Percentiles rank a stretch among this genome's conserved stretches.
Conservation (phyloP, 805 yeast genomes). For the Kregervanrija fluxuum region DNA sequence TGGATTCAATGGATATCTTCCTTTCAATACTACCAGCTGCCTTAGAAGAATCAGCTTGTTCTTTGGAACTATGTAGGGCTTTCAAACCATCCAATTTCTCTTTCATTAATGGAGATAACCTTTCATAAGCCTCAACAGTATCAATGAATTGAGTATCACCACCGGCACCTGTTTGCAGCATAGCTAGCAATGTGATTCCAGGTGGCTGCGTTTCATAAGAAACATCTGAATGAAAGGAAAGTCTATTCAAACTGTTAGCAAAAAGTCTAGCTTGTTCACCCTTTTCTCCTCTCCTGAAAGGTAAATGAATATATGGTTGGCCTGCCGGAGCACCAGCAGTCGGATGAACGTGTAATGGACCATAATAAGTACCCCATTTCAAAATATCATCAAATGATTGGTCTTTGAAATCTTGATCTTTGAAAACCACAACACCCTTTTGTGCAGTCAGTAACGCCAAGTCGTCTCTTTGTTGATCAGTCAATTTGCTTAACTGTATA, state of each 20-base stretch:
- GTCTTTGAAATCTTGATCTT: slow-evolving; percentile 61
- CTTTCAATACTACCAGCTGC: slow-evolving; percentile 56
- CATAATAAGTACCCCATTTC: slow-evolving; percentile 57
- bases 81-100: slow-evolving; percentile 52
- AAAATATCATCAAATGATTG: slow-evolving; percentile 40
- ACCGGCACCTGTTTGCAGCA: slow-evolving; percentile 49
- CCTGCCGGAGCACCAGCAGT: slow-evolving; percentile 63
- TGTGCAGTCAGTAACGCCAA: slow-evolving; percentile 64
- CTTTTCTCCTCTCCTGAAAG: slow-evolving; percentile 42
- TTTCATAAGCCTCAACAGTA: slow-evolving; percentile 58
- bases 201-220: slow-evolving; percentile 72
- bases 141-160: slow-evolving; percentile 76
- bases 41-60: slow-evolving; percentile 57
- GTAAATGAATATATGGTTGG: slow-evolving; percentile 55
- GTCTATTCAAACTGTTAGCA: slow-evolving; percentile 30
- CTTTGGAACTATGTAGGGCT: slow-evolving; percentile 63
- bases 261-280: slow-evolving; percentile 32
- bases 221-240: slow-evolving; percentile 67
- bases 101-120: slow-evolving; percentile 62
- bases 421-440: slow-evolving; percentile 60
- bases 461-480: slow-evolving; percentile 54
- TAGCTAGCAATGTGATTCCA: slow-evolving; percentile 58
- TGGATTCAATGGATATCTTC: slow-evolving; percentile 53
- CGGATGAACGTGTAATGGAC: slow-evolving; percentile 68
- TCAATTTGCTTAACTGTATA: slow-evolving; percentile 49